These are phyloP conservation scores for Dictyophora rubrovolvata DNA, from an alignment of 768 basidiomycete genomes.

Conservation along the genomic window DNA sequence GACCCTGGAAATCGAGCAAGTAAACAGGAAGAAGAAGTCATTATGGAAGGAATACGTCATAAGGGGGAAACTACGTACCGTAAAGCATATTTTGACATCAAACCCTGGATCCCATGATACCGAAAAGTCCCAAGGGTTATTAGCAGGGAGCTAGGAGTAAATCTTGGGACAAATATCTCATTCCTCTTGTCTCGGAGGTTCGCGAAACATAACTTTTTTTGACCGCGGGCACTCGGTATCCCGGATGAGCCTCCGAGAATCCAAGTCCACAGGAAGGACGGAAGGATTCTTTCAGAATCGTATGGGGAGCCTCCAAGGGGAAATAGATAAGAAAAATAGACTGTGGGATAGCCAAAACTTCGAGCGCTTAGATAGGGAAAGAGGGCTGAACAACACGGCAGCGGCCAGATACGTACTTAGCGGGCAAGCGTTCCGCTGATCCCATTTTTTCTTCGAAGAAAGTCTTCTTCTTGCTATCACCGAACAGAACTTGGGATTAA, in stretches of 20 bases:
- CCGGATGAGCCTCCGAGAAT: background rate
- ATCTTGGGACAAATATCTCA: background rate
- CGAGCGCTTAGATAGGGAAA: background rate
- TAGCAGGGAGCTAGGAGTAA: background rate
- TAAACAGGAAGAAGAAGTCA: background rate
- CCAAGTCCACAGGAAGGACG: background rate
- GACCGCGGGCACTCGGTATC: background rate
- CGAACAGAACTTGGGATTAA: background rate
- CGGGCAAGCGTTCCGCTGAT: background rate
- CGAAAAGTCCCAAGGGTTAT: background rate
- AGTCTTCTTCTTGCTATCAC: background rate
- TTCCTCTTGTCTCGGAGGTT: background rate
- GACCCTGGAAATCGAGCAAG: background rate
- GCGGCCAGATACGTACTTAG: background rate
- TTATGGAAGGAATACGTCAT: background rate
- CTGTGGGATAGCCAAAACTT: background rate
- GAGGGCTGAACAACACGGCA: background rate
- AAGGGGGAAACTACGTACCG: background rate
- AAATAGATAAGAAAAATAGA: background rate
- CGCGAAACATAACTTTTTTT: background rate
- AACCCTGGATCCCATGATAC: background rate
- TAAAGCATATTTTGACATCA: background rate
- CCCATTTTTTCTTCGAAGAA: background rate
- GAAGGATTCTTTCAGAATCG: background rate
- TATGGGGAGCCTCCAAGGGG: background rate